Evolutionary conservation across 116 monocot species (phyloP).

Genomic region (Trichopus zeylanicus): DNA sequence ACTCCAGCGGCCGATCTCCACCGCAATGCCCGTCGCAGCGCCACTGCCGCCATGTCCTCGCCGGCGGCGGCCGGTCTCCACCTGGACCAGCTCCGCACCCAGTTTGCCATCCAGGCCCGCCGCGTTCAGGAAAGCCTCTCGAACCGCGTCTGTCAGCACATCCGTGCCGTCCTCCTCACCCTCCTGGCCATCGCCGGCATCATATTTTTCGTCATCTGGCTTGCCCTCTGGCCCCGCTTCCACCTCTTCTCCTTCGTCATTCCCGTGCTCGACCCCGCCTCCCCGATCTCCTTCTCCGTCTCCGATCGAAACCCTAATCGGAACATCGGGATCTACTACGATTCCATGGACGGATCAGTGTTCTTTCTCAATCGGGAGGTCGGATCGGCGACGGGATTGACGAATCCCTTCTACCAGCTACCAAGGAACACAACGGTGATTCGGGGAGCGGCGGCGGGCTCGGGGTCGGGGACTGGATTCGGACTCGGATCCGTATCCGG

Average conservation of each 20-base stretch:
- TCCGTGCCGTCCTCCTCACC: conserved; percentile 53
- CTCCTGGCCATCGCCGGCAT: conserved; percentile 38
- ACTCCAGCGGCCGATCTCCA: no score
- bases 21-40: no score
- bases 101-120: conserved; percentile 11
- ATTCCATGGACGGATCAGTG: conserved; percentile 27
- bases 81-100: conserved; percentile 18
- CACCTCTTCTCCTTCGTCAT: conserved; percentile 36
- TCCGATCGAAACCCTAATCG: conserved; percentile 68
- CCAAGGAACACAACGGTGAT: conserved; percentile 46
- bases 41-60: background rate
- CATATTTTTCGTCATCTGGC: conserved; percentile 43
- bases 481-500: no score
- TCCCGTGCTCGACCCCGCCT: conserved; percentile 8
- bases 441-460: conserved; percentile 5
- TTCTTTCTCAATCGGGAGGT: conserved; percentile 25
- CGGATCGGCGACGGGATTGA: conserved; percentile 9
- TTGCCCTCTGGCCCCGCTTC: conserved; percentile 48
- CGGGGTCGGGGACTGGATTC: conserved; percentile 2
- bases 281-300: conserved; percentile 32
- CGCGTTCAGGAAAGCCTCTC: conserved; percentile 31
- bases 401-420: conserved; percentile 35
- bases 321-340: conserved; percentile 63
- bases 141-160: conserved; percentile 12
- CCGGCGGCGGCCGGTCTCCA: background rate